These are phyloP conservation scores for Afroboletus lepidellus DNA, from an alignment of 1,284 basidiomycete species.

Conservation along the genomic window DNA sequence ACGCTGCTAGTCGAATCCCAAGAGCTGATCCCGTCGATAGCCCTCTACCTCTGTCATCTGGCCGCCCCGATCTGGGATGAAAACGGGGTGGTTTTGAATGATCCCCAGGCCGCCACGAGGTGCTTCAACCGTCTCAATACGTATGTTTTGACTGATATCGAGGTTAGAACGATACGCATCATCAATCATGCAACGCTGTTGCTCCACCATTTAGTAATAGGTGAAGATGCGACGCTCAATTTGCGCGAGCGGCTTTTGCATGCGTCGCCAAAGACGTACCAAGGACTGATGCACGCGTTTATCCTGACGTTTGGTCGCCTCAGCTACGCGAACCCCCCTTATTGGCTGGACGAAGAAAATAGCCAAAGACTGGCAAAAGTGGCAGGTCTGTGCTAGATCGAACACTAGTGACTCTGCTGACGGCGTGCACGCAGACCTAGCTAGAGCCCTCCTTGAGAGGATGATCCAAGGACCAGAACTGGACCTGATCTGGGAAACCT, in stretches of 20 bases:
- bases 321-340: constrained; percentile 67
- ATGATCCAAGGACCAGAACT: constrained; percentile 76
- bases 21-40: constrained; percentile 59
- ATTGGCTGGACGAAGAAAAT: constrained; percentile 51
- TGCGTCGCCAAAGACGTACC: constrained; percentile 53
- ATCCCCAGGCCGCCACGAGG: constrained; percentile 40
- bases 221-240: constrained; percentile 43
- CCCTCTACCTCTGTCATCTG: constrained; percentile 52
- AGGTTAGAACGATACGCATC: constrained; percentile 46
- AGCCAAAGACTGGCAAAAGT: constrained; percentile 48
- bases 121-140: constrained; percentile 22
- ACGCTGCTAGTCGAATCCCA: constrained; percentile 50
- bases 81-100: constrained; percentile 43
- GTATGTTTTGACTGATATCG: constrained; percentile 8
- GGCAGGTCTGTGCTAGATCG: constrained; percentile 44
- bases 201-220: constrained; percentile 59
- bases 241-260: constrained; percentile 55
- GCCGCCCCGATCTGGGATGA: constrained; percentile 66
- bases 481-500: constrained; percentile 69
- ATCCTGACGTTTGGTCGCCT: constrained; percentile 74
- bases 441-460: constrained; percentile 66
- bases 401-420: constrained; percentile 11
- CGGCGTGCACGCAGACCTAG: constrained; percentile 48
- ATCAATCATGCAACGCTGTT: constrained; percentile 54
- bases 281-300: constrained; percentile 73